phyloP scores from a whole-genome alignment of 2,329 filamentous ascomycete genomes.

The Tolypocladium amazonense region DNA sequence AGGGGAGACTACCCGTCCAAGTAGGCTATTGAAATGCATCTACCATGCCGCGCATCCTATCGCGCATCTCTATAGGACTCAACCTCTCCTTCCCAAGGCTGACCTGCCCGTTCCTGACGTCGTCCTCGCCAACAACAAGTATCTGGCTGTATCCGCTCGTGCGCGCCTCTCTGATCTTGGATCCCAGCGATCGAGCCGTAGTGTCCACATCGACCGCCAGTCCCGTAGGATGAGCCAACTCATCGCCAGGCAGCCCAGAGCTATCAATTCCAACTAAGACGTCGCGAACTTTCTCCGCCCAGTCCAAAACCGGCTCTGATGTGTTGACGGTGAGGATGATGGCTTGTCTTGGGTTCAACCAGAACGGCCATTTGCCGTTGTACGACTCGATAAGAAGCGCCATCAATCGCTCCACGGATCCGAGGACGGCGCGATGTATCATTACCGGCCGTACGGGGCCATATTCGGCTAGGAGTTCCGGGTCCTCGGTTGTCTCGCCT shows the following conservation, averaged over 20 bases:
- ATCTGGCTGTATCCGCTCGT: slow-evolving; percentile 63
- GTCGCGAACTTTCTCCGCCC: slow-evolving; percentile 35
- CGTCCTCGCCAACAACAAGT: slow-evolving; percentile 58
- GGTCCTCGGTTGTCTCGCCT: slow-evolving; percentile 38
- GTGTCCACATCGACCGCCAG: slow-evolving; percentile 62
- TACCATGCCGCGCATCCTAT: slow-evolving; percentile 33
- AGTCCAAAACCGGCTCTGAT: slow-evolving; percentile 39
- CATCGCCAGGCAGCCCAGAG: slow-evolving; percentile 15
- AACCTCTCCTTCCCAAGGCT: slow-evolving; percentile 29
- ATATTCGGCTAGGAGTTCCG: slow-evolving; percentile 34
- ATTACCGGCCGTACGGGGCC: slow-evolving; percentile 62
- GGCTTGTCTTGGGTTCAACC: slow-evolving; percentile 73
- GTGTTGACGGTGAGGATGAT: slow-evolving; percentile 65
- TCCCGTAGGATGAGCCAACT: slow-evolving; percentile 43
- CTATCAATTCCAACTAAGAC: slow-evolving; percentile 37
- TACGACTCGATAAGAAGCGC: slow-evolving; percentile 79
- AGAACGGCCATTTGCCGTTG: slow-evolving; percentile 73
- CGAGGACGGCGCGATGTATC: slow-evolving; percentile 75
- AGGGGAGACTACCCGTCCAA: neutral
- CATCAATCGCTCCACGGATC: slow-evolving; percentile 76
- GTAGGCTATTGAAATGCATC: slow-evolving; percentile 33
- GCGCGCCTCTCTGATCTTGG: slow-evolving; percentile 66
- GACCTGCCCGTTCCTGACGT: slow-evolving; percentile 49
- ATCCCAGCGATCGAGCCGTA: slow-evolving; percentile 48
- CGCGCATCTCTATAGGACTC: slow-evolving; percentile 31